Evolutionary conservation across 495 filamentous ascomycete species (phyloP), one percentile per base, ranked within the genome.

Genomic region (Penicillium odoratum): DNA sequence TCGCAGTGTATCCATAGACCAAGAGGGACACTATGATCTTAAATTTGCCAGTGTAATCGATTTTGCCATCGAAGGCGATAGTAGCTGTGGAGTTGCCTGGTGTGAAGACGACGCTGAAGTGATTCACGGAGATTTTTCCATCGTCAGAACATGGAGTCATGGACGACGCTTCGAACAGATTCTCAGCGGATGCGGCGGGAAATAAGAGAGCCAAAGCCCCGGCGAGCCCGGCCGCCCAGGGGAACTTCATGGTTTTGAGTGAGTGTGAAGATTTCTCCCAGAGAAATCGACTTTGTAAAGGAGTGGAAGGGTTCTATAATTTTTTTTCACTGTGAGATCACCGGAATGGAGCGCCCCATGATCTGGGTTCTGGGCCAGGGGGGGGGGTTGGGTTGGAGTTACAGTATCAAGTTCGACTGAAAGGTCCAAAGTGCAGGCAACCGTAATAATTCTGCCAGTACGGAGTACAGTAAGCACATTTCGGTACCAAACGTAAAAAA

Each of bases 21-120:
- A 84, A 76, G 52, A 93, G 80, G 38, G 81, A 69, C 42, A 95
- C 63, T 43, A 88, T 83, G 55, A 91, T 87, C 18, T 79, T 77
- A 16, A 96, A 87, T 62, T 88, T 86, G 53, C 89, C 90, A 57
- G 85, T 75, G 51, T 95, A 88, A 1, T 83, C 81, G 0, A 90
- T 91, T 7, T 85, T 81, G 49, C 88, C 90, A 60, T 86, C 75
- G 66, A 96, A 84, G 68, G 85, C 80, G 63, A 94, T 81, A 53
- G 74, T 69, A 34, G 88, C 76, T 3, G 83, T 83, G 43, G 75
- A 77, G 68, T 91, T 87, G 53, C 80, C 73, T 6, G 89, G 88
- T 2, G 82, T 86, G 69, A 88, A 90, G 36, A 80, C 74, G 61
- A 91, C 82, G 56, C 85, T 83, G 74, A 92, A 90, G 18, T 90